These are phyloP conservation scores for Phyllosticta ampelicida DNA, from an alignment of 2,329 filamentous ascomycete genomes.

Conservation along the genomic window DNA sequence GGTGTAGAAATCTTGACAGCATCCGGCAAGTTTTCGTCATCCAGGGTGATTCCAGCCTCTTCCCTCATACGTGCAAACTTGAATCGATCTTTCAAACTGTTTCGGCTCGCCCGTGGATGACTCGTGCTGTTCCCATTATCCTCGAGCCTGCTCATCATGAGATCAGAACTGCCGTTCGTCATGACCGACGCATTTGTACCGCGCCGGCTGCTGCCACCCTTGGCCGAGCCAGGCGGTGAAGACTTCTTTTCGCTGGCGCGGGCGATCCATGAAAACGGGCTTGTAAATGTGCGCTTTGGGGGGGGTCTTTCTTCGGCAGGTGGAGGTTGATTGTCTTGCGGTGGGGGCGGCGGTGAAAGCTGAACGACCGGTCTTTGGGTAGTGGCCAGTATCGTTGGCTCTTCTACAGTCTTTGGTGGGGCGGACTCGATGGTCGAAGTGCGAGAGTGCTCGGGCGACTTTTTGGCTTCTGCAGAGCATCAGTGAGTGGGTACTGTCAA, in stretches of 20 bases:
- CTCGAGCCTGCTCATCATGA: slow-evolving; percentile 66
- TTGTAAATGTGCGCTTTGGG: slow-evolving; percentile 61
- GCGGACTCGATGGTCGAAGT: slow-evolving; percentile 2
- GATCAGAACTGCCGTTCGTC: slow-evolving; percentile 67
- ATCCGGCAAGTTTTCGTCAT: slow-evolving; percentile 37
- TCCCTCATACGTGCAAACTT: slow-evolving; percentile 35
- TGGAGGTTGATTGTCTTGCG: slow-evolving; percentile 23
- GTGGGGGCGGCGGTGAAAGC: slow-evolving; percentile 27
- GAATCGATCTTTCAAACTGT: slow-evolving; percentile 37
- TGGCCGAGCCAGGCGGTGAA: slow-evolving; percentile 46
- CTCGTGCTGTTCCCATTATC: slow-evolving; percentile 36
- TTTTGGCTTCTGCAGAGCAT: slow-evolving; percentile 9
- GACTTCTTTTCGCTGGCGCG: slow-evolving; percentile 48
- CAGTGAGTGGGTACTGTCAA: slow-evolving; percentile 3
- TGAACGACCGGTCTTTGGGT: slow-evolving; percentile 51
- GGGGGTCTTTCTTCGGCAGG: slow-evolving; percentile 17
- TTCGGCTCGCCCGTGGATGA: slow-evolving; percentile 25
- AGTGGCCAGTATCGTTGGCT: slow-evolving; percentile 7
- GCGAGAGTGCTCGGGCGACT: slow-evolving; percentile 8
- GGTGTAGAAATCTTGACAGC: slow-evolving; percentile 2
- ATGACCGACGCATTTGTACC: slow-evolving; percentile 73
- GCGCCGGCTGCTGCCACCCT: slow-evolving; percentile 39
- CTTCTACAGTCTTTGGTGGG: slow-evolving; percentile 3
- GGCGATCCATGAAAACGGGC: slow-evolving; percentile 79
- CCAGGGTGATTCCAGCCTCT: slow-evolving; percentile 30